Evolutionary conservation across 139 green algal species (phyloP).

Genomic region (Picochlorum sp.): DNA sequence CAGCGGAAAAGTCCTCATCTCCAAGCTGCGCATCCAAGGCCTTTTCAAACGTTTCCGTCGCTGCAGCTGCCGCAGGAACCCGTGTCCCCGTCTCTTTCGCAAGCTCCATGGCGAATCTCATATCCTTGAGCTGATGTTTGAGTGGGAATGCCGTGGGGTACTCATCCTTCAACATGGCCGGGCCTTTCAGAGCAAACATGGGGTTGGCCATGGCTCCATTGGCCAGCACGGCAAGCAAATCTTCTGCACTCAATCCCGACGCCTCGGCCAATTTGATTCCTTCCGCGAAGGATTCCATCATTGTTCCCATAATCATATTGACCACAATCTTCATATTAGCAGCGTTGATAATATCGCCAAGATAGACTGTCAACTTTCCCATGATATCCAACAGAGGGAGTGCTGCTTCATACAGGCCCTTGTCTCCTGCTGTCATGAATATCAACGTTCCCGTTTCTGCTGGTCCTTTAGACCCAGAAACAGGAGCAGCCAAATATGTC

Average conservation of each 20-base stretch:
- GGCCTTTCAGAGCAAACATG: slow-evolving; percentile 75
- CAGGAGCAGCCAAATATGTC: slow-evolving; percentile 70
- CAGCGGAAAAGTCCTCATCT: slow-evolving; percentile 67
- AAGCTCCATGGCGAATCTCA: slow-evolving; percentile 64
- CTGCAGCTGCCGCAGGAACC: slow-evolving; percentile 74
- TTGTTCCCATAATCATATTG: slow-evolving; percentile 86
- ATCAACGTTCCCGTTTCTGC: slow-evolving; percentile 80
- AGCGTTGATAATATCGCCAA: slow-evolving; percentile 72
- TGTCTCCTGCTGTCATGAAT: slow-evolving; percentile 73
- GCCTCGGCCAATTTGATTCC: slow-evolving; percentile 56
- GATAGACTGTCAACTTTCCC: slow-evolving; percentile 81
- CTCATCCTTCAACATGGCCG: slow-evolving; percentile 44
- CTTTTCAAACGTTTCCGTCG: slow-evolving; percentile 70
- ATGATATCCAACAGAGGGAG: slow-evolving; percentile 73
- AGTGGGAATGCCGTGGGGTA: slow-evolving; percentile 91
- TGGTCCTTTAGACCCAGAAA: slow-evolving; percentile 84
- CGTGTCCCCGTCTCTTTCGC: slow-evolving; percentile 52
- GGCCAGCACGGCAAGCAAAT: slow-evolving; percentile 78
- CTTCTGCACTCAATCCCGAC: slow-evolving; percentile 48
- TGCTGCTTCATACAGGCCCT: slow-evolving; percentile 54
- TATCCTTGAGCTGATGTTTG: slow-evolving; percentile 96
- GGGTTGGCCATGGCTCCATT: slow-evolving; percentile 80
- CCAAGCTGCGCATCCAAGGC: slow-evolving; percentile 37
- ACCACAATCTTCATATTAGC: slow-evolving; percentile 96
- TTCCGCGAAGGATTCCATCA: slow-evolving; percentile 60